A percentile compares a stretch with the other conserved stretches of the same genome.
phyloP scores from a whole-genome alignment of 1,139 yeast genomes.

The Protomyces arabidopsidicola region DNA sequence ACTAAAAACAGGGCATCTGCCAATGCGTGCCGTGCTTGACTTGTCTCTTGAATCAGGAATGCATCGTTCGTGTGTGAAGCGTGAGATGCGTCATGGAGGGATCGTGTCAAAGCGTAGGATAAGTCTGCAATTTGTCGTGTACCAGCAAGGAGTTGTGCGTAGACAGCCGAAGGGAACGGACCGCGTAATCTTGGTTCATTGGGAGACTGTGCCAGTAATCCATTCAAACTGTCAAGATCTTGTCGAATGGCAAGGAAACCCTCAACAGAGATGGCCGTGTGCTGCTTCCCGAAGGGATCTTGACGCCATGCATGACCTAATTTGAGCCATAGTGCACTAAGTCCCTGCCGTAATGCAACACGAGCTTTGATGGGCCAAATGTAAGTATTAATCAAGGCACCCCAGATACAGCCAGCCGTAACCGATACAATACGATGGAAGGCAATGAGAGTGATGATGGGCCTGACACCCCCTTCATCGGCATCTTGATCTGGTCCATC shows the following conservation, averaged over 20 bases:
- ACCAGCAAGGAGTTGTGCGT: constrained; percentile 49
- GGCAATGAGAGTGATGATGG: constrained; percentile 70
- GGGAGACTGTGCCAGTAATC: constrained; percentile 65
- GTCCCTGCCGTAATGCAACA: constrained; percentile 52
- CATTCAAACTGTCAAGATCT: constrained; percentile 58
- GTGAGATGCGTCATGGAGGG: constrained; percentile 49
- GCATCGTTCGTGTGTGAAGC: background rate
- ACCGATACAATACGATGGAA: constrained; percentile 69
- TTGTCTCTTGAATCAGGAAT: constrained; percentile 47
- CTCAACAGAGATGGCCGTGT: constrained; percentile 27
- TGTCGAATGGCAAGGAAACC: constrained; percentile 43
- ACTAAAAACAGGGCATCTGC: constrained; percentile 67
- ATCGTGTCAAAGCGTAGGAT: constrained; percentile 63
- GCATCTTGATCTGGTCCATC: constrained; percentile 58
- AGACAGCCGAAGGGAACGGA: constrained; percentile 55
- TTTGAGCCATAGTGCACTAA: constrained; percentile 65
- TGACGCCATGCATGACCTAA: constrained; percentile 80
- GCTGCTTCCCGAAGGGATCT: constrained; percentile 38
- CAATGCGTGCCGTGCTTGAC: constrained; percentile 59
- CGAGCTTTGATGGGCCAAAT: constrained; percentile 58
- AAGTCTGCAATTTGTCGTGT: constrained; percentile 70
- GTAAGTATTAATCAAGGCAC: constrained; percentile 53
- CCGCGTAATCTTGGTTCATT: constrained; percentile 73
- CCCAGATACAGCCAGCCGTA: constrained; percentile 71
- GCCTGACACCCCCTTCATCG: constrained; percentile 62